Percentiles rank a stretch among this genome's conserved stretches.
These are phyloP conservation scores for Carex myosuroides DNA, from an alignment of 176 grass and related monocot genomes.

Conservation along the genomic window DNA sequence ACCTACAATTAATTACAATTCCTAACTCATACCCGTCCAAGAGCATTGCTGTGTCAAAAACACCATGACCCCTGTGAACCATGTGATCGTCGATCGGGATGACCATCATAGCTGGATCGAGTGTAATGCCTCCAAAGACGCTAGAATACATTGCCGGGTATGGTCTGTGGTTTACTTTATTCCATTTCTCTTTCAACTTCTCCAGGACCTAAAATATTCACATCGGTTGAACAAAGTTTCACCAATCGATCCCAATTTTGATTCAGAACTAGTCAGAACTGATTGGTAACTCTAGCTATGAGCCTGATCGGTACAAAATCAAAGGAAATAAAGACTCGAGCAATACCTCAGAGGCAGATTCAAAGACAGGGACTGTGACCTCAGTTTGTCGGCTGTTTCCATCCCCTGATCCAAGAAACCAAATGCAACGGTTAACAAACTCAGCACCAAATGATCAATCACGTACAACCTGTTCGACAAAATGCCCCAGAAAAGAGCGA, in stretches of 20 bases:
- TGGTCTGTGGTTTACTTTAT: background rate
- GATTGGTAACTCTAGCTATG: background rate
- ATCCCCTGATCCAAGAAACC: slow-evolving; percentile 19
- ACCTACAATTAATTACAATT: background rate
- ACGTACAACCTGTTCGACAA: background rate
- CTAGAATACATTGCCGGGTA: slow-evolving; percentile 82
- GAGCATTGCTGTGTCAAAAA: slow-evolving; percentile 93
- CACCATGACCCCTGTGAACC: slow-evolving; percentile 82
- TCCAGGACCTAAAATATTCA: slow-evolving; percentile 33
- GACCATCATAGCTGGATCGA: slow-evolving; percentile 68
- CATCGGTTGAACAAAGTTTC: background rate
- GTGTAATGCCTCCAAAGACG: slow-evolving; percentile 56
- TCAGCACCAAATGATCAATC: background rate
- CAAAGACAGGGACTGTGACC: slow-evolving; percentile 17
- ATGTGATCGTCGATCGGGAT: slow-evolving; percentile 86
- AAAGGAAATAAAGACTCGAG: background rate
- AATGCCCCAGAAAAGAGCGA: slow-evolving; percentile 2
- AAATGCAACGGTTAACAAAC: background rate
- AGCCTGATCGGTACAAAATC: background rate
- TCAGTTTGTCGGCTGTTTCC: background rate
- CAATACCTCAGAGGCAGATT: slow-evolving; percentile 22
- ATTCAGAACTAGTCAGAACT: background rate
- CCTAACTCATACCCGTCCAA: slow-evolving; percentile 43
- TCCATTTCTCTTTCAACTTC: slow-evolving; percentile 50
- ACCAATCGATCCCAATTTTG: background rate